Conservation (phyloP, 352 stramenopile genomes). For the Phytophthora pistaciae region DNA sequence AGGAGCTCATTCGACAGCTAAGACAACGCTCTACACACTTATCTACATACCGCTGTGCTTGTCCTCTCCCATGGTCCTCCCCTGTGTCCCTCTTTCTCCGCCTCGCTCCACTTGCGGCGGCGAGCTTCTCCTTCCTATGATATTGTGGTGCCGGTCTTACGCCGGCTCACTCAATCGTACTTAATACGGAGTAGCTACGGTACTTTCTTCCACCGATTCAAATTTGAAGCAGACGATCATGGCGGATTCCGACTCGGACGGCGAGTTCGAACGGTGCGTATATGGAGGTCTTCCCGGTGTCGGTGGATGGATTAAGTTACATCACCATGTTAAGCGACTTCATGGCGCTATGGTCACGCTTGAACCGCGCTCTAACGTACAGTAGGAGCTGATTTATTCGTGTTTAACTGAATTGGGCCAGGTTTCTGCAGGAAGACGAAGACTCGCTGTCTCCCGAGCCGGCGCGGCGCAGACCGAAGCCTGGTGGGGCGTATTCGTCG, state of each 20-base stretch:
- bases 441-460: conserved; percentile 55
- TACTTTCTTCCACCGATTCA: conserved; percentile 22
- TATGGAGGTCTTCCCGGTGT: neutral
- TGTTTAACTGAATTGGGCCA: conserved; percentile 24
- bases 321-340: neutral
- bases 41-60: conserved; percentile 41
- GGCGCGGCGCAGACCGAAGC: conserved; percentile 16
- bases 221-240: conserved; percentile 4
- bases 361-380: conserved; percentile 8
- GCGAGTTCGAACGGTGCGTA: conserved; percentile 71
- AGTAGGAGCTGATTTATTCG: conserved; percentile 14
- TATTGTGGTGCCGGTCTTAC: conserved; percentile 12
- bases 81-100: neutral
- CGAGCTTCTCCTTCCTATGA: conserved; percentile 5
- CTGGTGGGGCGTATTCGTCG: conserved; percentile 5
- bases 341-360: conserved; percentile 6
- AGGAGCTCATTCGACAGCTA: conserved; percentile 2
- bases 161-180: conserved; percentile 15
- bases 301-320: neutral
- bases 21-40: neutral
- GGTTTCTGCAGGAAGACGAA: conserved; percentile 70
- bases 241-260: conserved; percentile 57
- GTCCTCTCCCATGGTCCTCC: conserved; percentile 54
- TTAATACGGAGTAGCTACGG: conserved; percentile 11
- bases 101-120: conserved; percentile 4